Base-by-base conservation (phyloP, 2,329 filamentous ascomycete species). In the Sporothrix mexicana region DNA sequence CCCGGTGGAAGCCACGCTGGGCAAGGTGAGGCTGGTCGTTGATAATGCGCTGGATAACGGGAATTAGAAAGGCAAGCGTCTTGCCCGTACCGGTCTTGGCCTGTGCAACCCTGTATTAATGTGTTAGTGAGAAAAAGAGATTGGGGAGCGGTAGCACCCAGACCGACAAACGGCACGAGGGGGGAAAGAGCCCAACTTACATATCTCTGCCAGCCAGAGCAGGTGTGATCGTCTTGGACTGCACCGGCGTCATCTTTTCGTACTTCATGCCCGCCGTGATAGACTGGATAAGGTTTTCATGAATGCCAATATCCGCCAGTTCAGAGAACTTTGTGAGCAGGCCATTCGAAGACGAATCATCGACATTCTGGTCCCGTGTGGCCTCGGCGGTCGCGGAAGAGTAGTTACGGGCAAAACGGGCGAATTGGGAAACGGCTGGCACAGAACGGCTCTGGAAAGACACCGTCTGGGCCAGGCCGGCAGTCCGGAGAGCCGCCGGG, bases 11-110 rank as follows among this genome's bases (percentile, higher is more conserved):
- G 9, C 69, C 25, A 5, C 80, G 84, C 51, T 84, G 80, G 70
- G 87, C 89, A 47, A 97, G 86, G 0, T 83, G 81, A 0, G 90
- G 88, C 75, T 93, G 88, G 74, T 86, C 83, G 23, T 83, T 81
- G 74, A 97, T 84, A 79, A 97, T 92, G 74, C 90, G 91, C 80
- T 98, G 93, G 70, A 98, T 84, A 8, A 94, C 85, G 69, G 96
- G 96, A 7, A 98, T 83, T 30, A 99, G 86, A 85, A 98, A 99
- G 49, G 93, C 96, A 73, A 98, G 84, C 0, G 96, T 99, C 84
- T 99, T 99, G 80, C 96, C 96, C 3, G 96, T 98, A 80, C 96
- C 96, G 9, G 96, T 99, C 83, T 93, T 97, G 74, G 96, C 96
- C 84, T 98, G 96, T 64, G 95, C 96, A 76, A 98, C 87, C 77